phyloP scores from a whole-genome alignment of 306 rosid genomes.

The Quercus agrifolia region DNA sequence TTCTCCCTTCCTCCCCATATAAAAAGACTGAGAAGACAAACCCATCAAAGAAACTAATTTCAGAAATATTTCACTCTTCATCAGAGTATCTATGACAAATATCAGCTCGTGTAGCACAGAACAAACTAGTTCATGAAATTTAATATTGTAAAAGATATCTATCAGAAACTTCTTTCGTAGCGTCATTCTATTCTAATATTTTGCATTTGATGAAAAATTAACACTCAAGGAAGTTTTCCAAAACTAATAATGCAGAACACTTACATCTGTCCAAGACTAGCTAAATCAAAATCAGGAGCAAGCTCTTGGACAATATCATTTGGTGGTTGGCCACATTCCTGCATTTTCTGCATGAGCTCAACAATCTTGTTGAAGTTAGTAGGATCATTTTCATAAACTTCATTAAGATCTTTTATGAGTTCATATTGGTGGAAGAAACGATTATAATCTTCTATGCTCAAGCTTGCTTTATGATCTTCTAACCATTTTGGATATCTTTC shows the following conservation, averaged over 20 bases:
- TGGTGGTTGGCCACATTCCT: slow-evolving; percentile 98
- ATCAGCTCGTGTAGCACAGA: not conserved
- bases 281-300: slow-evolving; percentile 79
- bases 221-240: not conserved
- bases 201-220: not conserved
- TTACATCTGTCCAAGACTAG: slow-evolving; percentile 83
- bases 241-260: slow-evolving; percentile 23
- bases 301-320: slow-evolving; percentile 79
- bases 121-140: not conserved
- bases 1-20: not conserved
- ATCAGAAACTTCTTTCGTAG: not conserved
- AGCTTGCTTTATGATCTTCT: slow-evolving; percentile 71
- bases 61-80: not conserved
- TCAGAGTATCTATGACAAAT: not conserved
- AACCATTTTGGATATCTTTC: slow-evolving; percentile 97
- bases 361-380: slow-evolving; percentile 71
- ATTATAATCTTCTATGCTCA: slow-evolving; percentile 73
- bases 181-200: not conserved
- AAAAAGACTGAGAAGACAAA: not conserved
- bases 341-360: slow-evolving; percentile 98
- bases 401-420: slow-evolving; percentile 69
- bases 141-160: not conserved
- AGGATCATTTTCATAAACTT: slow-evolving; percentile 73
- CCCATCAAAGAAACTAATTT: not conserved
- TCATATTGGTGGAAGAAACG: slow-evolving; percentile 61